Base-by-base conservation (phyloP, 768 basidiomycete species). In the Leccinum barrowsii region DNA sequence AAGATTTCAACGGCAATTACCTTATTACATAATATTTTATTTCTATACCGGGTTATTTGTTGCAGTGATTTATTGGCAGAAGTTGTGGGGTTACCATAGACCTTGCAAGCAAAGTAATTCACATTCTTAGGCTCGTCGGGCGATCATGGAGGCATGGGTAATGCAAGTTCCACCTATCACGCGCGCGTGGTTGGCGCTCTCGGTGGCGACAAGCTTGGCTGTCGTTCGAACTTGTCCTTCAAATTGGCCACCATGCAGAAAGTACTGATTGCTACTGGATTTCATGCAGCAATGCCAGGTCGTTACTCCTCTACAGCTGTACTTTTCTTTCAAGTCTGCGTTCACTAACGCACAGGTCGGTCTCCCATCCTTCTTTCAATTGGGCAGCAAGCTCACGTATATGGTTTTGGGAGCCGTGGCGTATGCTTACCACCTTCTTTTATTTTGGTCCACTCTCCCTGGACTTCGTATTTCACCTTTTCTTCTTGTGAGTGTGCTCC, bases 381-480 rank as follows among this genome's bases (percentile, higher is more conserved):
- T 5, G 8, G 17, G 51, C 17, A 32, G 50, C 47, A 58, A 58
- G 64, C 56, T 67, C 28, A 67, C 55, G 11, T n/a, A 4, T 42
- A 53, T 63, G 34, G 51, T 40, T 46, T 24, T 51, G 56, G 37
- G 57, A 97, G 93, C 80, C 87, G 63, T 98, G 94, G 94, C 83
- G 96, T 28, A 81, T 85, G 49, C 73, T 88, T 44, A 95, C 94
- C 28, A 96, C 90, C 11, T 98, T 98, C 81, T 88, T 94, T 67
- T 99, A 95, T 75, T 98, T 98, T 74, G 97, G 96, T 11, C 83
- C 88, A 1, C 85, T 98, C 68, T 93, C 90, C 4, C 77, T 98
- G 21, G 96, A 98, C 73, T 93, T 98, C 65, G 82, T 96, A 58
- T 97, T 98, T 75, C 96, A 98, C 72, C 81, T 99, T 54, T 98